These are phyloP conservation scores for Exophiala calicioides DNA, from an alignment of 2,329 filamentous ascomycete species.

Conservation along the genomic window DNA sequence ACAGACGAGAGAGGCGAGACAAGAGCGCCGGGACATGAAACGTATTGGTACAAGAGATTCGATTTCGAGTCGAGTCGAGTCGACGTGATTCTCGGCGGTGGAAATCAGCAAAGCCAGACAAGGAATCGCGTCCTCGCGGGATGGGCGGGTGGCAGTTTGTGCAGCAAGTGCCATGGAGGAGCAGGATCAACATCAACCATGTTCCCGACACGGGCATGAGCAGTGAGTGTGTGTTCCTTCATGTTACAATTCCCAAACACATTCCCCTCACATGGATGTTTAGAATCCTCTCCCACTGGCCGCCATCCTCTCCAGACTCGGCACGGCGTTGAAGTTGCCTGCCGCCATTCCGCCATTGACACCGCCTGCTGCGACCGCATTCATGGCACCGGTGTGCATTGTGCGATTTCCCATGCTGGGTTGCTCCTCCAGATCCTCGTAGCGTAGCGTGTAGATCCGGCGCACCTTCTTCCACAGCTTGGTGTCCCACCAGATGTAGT, in stretches of 20 bases:
- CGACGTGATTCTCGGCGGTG: no score
- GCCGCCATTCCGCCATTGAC: constrained; percentile 23
- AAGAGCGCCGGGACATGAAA: background rate
- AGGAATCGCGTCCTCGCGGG: no score
- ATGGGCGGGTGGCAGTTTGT: no score
- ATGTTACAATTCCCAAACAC: no score
- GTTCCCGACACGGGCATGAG: no score
- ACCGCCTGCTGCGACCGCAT: constrained; percentile 19
- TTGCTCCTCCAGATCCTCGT: constrained; percentile 51
- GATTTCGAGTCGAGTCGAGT: no score
- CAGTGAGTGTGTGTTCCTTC: no score
- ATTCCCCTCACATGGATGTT: no score
- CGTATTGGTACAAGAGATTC: no score
- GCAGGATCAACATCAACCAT: no score
- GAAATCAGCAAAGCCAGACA: no score
- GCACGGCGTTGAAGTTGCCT: constrained; percentile 30
- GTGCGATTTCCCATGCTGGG: constrained; percentile 29
- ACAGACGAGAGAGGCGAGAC: background rate
- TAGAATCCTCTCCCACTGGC: constrained; percentile 28
- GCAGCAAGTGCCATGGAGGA: no score
- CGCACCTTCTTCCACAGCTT: constrained; percentile 53
- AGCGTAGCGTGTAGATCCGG: constrained; percentile 52
- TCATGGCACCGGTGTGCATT: constrained; percentile 23
- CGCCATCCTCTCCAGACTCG: constrained; percentile 30
- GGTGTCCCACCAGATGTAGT: constrained; percentile 54